Percentiles rank a stretch among this genome's conserved stretches.
Conservation (phyloP, 2,329 filamentous ascomycete genomes). For the Alternaria panax region DNA sequence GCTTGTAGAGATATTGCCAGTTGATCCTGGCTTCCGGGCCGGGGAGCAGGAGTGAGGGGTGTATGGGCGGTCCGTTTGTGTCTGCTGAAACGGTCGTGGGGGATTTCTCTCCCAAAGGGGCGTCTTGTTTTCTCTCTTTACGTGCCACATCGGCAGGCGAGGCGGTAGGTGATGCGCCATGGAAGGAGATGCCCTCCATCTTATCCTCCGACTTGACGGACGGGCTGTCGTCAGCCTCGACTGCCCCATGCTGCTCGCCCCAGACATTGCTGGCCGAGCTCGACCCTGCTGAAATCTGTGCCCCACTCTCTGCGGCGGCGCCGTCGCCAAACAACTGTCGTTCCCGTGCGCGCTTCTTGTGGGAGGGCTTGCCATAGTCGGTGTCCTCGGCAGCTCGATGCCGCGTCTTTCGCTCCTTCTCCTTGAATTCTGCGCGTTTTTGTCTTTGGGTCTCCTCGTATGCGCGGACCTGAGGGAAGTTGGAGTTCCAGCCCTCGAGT, state of each 20-base stretch:
- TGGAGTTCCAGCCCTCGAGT: constrained; percentile 83
- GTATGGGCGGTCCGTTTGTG: constrained; percentile 30
- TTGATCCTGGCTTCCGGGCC: constrained; percentile 70
- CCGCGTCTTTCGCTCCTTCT: constrained; percentile 56
- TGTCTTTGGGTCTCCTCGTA: constrained; percentile 67
- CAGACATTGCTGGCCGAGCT: constrained; percentile 41
- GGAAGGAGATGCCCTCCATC: constrained; percentile 50
- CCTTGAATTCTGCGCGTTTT: constrained; percentile 45
- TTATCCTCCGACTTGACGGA: constrained; percentile 38
- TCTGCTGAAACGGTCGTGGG: constrained; percentile 10
- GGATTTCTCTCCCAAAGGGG: constrained; percentile 14
- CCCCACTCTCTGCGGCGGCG: constrained; percentile 28
- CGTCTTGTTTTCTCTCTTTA: constrained; percentile 27
- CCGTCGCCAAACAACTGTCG: constrained; percentile 53
- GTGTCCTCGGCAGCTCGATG: constrained; percentile 55
- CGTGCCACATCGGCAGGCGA: constrained; percentile 25
- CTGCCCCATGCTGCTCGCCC: constrained; percentile 57
- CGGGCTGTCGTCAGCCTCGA: constrained; percentile 55
- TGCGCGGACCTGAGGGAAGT: constrained; percentile 67
- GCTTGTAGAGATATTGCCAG: constrained; percentile 92
- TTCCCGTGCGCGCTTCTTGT: constrained; percentile 61
- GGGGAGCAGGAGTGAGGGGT: constrained; percentile 43
- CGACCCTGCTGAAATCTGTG: constrained; percentile 30
- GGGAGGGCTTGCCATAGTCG: constrained; percentile 59
- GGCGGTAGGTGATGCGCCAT: constrained; percentile 26